Evolutionary conservation across 2,329 filamentous ascomycete genomes (phyloP).

Genomic region (Verticillium klebahnii): DNA sequence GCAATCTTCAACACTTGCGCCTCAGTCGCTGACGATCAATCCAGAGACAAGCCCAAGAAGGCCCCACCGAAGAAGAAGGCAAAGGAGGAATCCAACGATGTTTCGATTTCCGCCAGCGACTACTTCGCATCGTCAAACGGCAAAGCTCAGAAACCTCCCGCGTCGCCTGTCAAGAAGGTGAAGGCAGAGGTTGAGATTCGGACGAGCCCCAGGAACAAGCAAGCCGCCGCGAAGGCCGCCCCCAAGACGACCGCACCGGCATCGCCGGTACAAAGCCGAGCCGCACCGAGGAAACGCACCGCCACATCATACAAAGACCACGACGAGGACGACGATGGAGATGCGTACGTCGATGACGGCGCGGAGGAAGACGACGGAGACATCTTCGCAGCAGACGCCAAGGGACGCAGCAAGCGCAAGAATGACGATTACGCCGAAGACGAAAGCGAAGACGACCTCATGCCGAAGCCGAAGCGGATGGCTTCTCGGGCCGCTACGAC

Average conservation of each 20-base stretch:
- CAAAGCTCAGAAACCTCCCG: constrained; percentile 31
- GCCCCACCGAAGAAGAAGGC: constrained; percentile 50
- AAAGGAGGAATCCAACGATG: constrained; percentile 39
- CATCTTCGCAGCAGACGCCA: constrained; percentile 72
- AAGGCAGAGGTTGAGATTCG: constrained; percentile 42
- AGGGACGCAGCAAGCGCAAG: constrained; percentile 60
- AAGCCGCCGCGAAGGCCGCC: constrained; percentile 18
- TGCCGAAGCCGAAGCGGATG: constrained; percentile 56
- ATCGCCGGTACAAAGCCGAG: constrained; percentile 21
- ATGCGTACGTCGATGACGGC: constrained; percentile 61
- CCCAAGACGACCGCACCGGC: constrained; percentile 19
- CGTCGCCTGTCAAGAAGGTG: constrained; percentile 29
- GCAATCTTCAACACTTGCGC: background rate
- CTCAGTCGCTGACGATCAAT: background rate
- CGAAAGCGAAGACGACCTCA: constrained; percentile 65
- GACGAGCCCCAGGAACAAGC: constrained; percentile 48
- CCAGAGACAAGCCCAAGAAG: constrained; percentile 32
- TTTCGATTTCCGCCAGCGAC: constrained; percentile 50
- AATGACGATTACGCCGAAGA: constrained; percentile 73
- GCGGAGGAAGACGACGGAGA: constrained; percentile 73
- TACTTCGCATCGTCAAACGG: constrained; percentile 48
- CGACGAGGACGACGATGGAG: constrained; percentile 44
- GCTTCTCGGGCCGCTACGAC: constrained; percentile 30
- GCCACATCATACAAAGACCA: constrained; percentile 36
- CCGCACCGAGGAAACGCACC: constrained; percentile 36